Evolutionary conservation across 129 eudicot species (phyloP).

Genomic region (Arctium minus): DNA sequence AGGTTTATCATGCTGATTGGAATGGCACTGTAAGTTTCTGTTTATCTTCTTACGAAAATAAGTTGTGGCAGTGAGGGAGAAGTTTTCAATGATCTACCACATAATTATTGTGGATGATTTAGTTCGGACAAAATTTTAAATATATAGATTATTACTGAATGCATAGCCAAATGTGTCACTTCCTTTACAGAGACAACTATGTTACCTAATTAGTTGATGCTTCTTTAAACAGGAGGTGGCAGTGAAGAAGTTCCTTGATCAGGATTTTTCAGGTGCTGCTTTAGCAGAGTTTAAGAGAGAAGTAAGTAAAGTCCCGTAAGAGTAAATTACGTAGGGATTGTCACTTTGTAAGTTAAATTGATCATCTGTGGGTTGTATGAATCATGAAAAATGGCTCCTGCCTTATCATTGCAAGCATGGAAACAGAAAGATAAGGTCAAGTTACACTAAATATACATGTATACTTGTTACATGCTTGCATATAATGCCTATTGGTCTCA

Average conservation of each 20-base stretch:
- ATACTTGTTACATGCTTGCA: neutral
- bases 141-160: neutral
- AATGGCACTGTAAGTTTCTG: constrained; percentile 87
- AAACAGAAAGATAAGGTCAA: neutral
- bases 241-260: constrained; percentile 97
- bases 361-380: neutral
- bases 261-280: constrained; percentile 99
- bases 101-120: neutral
- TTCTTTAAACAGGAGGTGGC: constrained; percentile 80
- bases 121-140: neutral
- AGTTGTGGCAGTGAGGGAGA: neutral
- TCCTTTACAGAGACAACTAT: neutral
- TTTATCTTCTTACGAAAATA: constrained; percentile 11
- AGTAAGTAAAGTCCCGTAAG: constrained; percentile 40
- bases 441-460: neutral
- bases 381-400: neutral
- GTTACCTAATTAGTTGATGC: constrained; percentile 21
- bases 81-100: neutral
- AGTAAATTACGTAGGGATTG: neutral
- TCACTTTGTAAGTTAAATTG: neutral
- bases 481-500: neutral
- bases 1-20: constrained; percentile 98
- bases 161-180: neutral
- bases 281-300: constrained; percentile 96
- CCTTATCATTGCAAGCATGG: neutral